Conservation (phyloP, 352 stramenopile species). For the Pythium plurisporium region DNA sequence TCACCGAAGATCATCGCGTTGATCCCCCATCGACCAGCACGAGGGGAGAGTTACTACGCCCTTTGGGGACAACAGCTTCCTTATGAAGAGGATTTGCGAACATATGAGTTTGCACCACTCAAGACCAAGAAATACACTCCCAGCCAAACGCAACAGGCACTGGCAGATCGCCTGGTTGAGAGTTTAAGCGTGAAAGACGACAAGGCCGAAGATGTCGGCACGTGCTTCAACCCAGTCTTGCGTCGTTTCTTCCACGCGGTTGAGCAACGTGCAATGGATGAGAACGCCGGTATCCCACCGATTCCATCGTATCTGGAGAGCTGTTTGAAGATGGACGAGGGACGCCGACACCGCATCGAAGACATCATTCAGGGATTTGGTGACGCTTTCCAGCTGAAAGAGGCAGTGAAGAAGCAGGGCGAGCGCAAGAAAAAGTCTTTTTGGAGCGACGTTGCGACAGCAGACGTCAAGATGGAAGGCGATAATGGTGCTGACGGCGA, state of each 20-base stretch:
- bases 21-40: slow-evolving; percentile 45
- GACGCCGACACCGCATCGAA: slow-evolving; percentile 38
- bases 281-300: slow-evolving; percentile 36
- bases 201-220: slow-evolving; percentile 48
- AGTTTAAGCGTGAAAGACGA: slow-evolving; percentile 64
- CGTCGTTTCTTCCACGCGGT: slow-evolving; percentile 70
- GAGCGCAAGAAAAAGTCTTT: slow-evolving; percentile 74
- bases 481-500: slow-evolving; percentile 13
- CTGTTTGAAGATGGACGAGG: slow-evolving; percentile 57
- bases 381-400: slow-evolving; percentile 69
- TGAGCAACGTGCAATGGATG: slow-evolving; percentile 49
- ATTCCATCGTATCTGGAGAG: slow-evolving; percentile 57
- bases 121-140: slow-evolving; percentile 47
- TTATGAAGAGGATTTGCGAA: slow-evolving; percentile 75
- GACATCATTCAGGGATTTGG: slow-evolving; percentile 65
- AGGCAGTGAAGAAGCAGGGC: slow-evolving; percentile 60
- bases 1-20: slow-evolving; percentile 71
- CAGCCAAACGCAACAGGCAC: slow-evolving; percentile 46
- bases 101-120: slow-evolving; percentile 73
- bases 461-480: slow-evolving; percentile 38
- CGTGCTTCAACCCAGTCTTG: slow-evolving; percentile 71
- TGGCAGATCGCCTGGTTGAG: slow-evolving; percentile 70
- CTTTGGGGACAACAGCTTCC: slow-evolving; percentile 74
- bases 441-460: slow-evolving; percentile 61
- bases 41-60: slow-evolving; percentile 52